Evolutionary conservation across 345 rosid genomes (phyloP).

Genomic region (Moringa oleifera): DNA sequence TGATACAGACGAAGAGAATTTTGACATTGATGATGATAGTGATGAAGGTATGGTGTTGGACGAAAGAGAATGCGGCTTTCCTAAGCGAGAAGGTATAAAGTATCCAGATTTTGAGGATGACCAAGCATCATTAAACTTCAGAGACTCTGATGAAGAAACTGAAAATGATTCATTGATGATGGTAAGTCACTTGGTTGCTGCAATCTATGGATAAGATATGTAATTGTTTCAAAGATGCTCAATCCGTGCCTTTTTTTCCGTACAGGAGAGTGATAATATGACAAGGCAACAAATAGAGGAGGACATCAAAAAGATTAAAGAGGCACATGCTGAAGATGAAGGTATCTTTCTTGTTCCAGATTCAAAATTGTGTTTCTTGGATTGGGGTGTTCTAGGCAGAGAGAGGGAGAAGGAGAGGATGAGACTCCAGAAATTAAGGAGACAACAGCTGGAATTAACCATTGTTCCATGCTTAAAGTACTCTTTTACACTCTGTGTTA

Average conservation of each 20-base stretch:
- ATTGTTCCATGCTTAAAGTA: too few species aligned
- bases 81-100: conserved; percentile 29
- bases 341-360: conserved; percentile 38
- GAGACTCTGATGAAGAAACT: conserved; percentile 74
- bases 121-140: conserved; percentile 48
- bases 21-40: conserved; percentile 36
- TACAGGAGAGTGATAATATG: conserved; percentile 79
- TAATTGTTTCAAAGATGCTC: conserved; percentile 1
- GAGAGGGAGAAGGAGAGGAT: too few species aligned
- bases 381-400: too few species aligned
- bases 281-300: conserved; percentile 80
- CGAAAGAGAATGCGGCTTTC: conserved; percentile 37
- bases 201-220: neutral
- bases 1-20: conserved; percentile 60
- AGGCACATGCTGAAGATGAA: conserved; percentile 86
- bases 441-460: too few species aligned
- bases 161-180: conserved; percentile 75
- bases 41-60: conserved; percentile 82
- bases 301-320: conserved; percentile 73
- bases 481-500: neutral
- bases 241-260: conserved; percentile 4
- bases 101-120: conserved; percentile 55
- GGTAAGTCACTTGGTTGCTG: conserved; percentile 29
- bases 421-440: too few species aligned
- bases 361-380: neutral